Evolutionary conservation across 208 protist species (phyloP), one percentile per base, ranked within the genome.

Genomic region (Crithidia expoeki): DNA sequence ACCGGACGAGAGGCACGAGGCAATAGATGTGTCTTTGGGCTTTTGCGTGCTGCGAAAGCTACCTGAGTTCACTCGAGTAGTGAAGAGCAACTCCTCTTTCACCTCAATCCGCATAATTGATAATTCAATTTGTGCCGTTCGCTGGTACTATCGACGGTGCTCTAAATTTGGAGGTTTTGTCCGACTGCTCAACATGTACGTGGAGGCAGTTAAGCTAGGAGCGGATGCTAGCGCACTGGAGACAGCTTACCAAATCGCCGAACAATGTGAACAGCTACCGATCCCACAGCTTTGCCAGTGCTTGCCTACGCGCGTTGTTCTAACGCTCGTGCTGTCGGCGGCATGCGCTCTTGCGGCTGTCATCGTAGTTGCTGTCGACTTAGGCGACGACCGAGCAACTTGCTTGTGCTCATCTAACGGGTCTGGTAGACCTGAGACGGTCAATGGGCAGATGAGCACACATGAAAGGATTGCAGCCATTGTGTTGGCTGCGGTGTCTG

Each of bases 91-190:
- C 51, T 49, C 32, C 1, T 47, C 53, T 32, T 32, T 28, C 21
- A 17, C 52, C 12, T 34, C 55, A 16, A 62, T 65, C 11, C 64
- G 52, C 21, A 36, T 77, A 16, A 71, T 76, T 32, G 25, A 70
- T 28, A 63, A 50, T 7, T 66, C 69, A 0, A 66, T 82, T 42
- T 58, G 32, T 16, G 53, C 66, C 10, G 71, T 55, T 11, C 52
- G 68, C 12, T 81, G 71, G 70, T 79, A 80, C 33, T 81, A 75
- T 28, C 61, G 72, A 2, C 56, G 68, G 12, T 66, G 64, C 44
- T 66, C 69, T 5, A 55, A 42, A 12, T 65, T 62, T 25, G 72
- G 58, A 27, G 60, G 53, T 2, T 81, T 81, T 33, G 59, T 81
- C 23, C 50, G 52, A 14, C 44, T 62, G 2, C 30, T 85, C 2